Evolutionary conservation across 2,329 filamentous ascomycete species (phyloP), one percentile per base, ranked within the genome.

Genomic region (Diplodia intermedia): DNA sequence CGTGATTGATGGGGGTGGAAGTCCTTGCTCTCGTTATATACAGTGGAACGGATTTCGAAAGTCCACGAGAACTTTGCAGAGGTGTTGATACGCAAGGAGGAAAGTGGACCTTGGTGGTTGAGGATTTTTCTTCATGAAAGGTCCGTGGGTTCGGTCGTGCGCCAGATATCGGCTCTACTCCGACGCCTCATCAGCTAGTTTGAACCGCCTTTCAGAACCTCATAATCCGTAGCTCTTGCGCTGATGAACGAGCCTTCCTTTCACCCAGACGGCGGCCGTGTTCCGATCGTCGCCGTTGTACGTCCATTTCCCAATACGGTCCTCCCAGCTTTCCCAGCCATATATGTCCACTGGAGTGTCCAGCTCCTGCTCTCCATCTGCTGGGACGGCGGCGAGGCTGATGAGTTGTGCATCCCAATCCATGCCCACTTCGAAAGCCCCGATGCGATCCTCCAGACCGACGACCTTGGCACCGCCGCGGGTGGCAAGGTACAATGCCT

Each of bases 271-370:
- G 72, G 86, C 89, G 73, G 85, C 86, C 2, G 93, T 94, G 78
- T 98, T 98, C 72, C 94, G 85, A 80, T 98, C 95, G 82, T 98
- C 94, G 0, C 95, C 95, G 71, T 88, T 91, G 80, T 91, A 99
- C 70, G 98, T 83, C 95, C 95, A 99, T 83, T 99, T 99, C 65
- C 92, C 91, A 12, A 98, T 81, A 75, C 84, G 88, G 74, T 98
- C 92, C 49, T 90, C 88, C 92, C 91, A 96, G n/a, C 76, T 87
- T 85, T 98, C 94, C 87, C 90, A 93, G 0, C 93, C 94, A 82
- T 97, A 99, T 0, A 97, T 79, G 79, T 97, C 93, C 0, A 97
- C 92, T 56, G 89, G 88, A 0, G 90, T 89, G 3, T 85, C 82
- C 1, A 63, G 26, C 11, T 49, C 67, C 11, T 72, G 71, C 3